phyloP scores from a whole-genome alignment of 805 yeast species.

The Candida arabinofermentans region DNA sequence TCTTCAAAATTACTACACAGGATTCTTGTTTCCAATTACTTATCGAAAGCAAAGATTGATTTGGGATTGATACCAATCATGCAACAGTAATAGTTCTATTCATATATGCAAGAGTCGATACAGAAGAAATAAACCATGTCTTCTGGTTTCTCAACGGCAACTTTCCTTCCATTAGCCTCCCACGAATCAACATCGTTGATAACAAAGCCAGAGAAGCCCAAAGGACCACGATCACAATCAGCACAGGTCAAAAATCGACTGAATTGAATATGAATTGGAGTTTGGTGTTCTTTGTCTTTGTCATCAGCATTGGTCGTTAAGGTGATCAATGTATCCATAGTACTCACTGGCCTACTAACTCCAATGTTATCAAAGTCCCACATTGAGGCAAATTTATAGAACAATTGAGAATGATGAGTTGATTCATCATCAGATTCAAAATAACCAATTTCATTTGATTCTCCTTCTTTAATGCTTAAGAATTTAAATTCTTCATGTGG shows the following conservation, averaged over 20 bases:
- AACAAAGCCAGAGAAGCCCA: constrained; percentile 58
- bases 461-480: neutral
- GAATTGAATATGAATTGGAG: constrained; percentile 28
- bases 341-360: constrained; percentile 46
- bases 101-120: constrained; percentile 13
- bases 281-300: no score
- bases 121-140: constrained; percentile 13
- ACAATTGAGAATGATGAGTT: constrained; percentile 3
- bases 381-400: constrained; percentile 48
- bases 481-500: neutral
- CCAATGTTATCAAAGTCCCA: constrained; percentile 84
- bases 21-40: no score
- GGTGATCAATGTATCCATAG: neutral
- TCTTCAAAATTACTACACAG: no score
- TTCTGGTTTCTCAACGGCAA: constrained; percentile 11
- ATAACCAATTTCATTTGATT: neutral
- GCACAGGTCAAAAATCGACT: constrained; percentile 62
- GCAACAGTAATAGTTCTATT: neutral
- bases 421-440: neutral
- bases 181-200: constrained; percentile 8
- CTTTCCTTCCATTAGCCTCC: constrained; percentile 5
- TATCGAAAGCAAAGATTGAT: no score
- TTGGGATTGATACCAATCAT: no score
- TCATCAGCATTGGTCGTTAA: constrained; percentile 10
- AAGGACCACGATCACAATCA: constrained; percentile 75